These are phyloP conservation scores for Corymbia citriodora DNA, from an alignment of 441 rosid genomes.

Conservation along the genomic window DNA sequence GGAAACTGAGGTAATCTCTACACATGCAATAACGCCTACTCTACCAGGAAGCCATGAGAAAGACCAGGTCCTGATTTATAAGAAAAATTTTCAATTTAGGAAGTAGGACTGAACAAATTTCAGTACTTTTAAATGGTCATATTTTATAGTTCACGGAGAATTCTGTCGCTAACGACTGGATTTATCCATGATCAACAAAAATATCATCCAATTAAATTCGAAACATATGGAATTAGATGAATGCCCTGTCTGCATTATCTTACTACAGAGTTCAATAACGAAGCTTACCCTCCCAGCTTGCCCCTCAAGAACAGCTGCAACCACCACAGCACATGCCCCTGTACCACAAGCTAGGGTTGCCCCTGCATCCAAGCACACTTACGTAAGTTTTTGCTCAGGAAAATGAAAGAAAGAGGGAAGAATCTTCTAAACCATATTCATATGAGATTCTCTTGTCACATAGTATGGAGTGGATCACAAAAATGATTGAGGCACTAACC, in stretches of 20 bases:
- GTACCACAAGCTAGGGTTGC: conserved; percentile 97
- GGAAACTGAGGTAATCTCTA: not conserved
- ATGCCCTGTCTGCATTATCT: not conserved
- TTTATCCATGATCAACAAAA: not conserved
- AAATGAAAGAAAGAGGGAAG: not conserved
- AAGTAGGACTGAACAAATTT: not conserved
- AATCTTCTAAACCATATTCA: not conserved
- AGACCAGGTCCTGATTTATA: not conserved
- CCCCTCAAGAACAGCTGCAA: conserved; percentile 96
- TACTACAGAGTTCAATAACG: not conserved
- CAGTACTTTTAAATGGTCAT: not conserved
- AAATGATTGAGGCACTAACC: conserved; percentile 34
- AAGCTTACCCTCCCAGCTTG: conserved; percentile 72
- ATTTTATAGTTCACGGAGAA: not conserved
- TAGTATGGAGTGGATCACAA: not conserved
- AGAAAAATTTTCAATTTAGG: not conserved
- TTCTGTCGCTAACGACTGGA: not conserved
- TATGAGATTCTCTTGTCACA: not conserved
- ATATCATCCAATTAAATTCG: not conserved
- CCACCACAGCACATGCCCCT: conserved; percentile 96
- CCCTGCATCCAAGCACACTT: conserved; percentile 32
- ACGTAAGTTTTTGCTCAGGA: not conserved
- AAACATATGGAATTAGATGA: not conserved
- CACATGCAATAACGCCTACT: not conserved
- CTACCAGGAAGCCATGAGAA: not conserved